Percentiles rank a stretch among this genome's conserved stretches.
Evolutionary conservation across 495 filamentous ascomycete genomes (phyloP).

Genomic region (Penicillium macrosclerotiorum): DNA sequence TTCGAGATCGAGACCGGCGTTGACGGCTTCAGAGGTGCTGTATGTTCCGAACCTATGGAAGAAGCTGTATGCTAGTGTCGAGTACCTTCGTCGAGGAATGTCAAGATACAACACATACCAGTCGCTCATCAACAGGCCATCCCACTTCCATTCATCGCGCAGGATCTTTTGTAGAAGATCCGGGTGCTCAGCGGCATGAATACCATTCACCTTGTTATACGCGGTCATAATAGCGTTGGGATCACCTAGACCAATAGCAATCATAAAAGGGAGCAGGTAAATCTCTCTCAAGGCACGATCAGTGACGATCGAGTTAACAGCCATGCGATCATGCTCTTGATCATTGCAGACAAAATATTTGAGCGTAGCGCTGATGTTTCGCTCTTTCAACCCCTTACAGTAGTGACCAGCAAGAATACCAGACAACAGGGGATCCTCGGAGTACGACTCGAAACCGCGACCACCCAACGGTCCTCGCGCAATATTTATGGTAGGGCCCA

Average conservation of each 20-base stretch:
- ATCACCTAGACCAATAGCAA: constrained; percentile 55
- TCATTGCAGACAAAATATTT: constrained; percentile 83
- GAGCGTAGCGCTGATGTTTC: constrained; percentile 58
- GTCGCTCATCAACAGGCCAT: constrained; percentile 67
- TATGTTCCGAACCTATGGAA: constrained; percentile 59
- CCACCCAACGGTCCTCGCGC: constrained; percentile 59
- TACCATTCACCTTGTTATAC: constrained; percentile 73
- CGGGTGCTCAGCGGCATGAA: constrained; percentile 61
- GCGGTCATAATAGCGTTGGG: constrained; percentile 68
- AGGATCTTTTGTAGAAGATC: constrained; percentile 58
- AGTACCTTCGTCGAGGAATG: neutral
- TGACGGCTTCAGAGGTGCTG: constrained; percentile 61
- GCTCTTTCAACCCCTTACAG: constrained; percentile 60
- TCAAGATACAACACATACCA: constrained; percentile 49
- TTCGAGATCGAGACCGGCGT: constrained; percentile 70
- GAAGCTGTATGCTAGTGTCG: neutral
- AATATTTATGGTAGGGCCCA: constrained; percentile 72
- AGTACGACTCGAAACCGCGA: constrained; percentile 69
- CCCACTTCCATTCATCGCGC: constrained; percentile 66
- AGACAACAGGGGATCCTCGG: constrained; percentile 67
- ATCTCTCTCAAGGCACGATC: constrained; percentile 73
- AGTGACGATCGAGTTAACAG: constrained; percentile 63
- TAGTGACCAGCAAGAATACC: constrained; percentile 59
- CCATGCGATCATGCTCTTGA: constrained; percentile 69
- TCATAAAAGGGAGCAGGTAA: constrained; percentile 68